Evolutionary conservation across 495 filamentous ascomycete genomes (phyloP).

Genomic region (Podospora fimiseda): DNA sequence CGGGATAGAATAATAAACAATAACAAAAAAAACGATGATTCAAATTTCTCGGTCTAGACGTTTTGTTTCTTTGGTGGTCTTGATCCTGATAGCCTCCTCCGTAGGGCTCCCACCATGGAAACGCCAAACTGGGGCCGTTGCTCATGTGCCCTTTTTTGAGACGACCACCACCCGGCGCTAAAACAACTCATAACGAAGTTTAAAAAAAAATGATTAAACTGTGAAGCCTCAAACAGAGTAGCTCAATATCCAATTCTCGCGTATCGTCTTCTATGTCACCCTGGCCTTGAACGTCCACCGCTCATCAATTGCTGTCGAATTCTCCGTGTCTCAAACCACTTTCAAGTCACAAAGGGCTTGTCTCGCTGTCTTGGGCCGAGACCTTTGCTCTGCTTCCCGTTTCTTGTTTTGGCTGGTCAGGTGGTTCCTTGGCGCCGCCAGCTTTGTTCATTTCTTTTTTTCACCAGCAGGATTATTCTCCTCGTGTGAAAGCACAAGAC

Average conservation of each 20-base stretch:
- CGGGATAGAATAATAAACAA: too few species aligned
- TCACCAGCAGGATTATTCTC: background rate
- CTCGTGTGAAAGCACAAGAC: background rate
- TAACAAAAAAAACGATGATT: too few species aligned
- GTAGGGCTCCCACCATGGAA: too few species aligned
- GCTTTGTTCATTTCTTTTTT: background rate
- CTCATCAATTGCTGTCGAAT: background rate
- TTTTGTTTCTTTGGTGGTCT: background rate
- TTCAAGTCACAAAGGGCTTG: background rate
- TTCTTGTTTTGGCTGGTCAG: too few species aligned
- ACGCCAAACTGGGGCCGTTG: slow-evolving; percentile 17
- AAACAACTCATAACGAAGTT: slow-evolving; percentile 18
- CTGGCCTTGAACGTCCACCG: background rate
- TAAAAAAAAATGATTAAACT: slow-evolving; percentile 5
- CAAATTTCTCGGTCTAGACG: too few species aligned
- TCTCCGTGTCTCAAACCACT: background rate
- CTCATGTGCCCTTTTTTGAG: slow-evolving; percentile 23
- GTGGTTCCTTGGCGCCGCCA: background rate
- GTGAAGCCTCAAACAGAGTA: background rate
- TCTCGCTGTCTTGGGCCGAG: background rate
- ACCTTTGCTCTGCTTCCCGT: background rate
- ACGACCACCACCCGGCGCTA: slow-evolving; percentile 21
- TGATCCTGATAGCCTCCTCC: too few species aligned
- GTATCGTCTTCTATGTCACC: slow-evolving; percentile 1
- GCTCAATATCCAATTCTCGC: too few species aligned